Conservation (phyloP, 306 rosid species). For the Pachyrhizus erosus region DNA sequence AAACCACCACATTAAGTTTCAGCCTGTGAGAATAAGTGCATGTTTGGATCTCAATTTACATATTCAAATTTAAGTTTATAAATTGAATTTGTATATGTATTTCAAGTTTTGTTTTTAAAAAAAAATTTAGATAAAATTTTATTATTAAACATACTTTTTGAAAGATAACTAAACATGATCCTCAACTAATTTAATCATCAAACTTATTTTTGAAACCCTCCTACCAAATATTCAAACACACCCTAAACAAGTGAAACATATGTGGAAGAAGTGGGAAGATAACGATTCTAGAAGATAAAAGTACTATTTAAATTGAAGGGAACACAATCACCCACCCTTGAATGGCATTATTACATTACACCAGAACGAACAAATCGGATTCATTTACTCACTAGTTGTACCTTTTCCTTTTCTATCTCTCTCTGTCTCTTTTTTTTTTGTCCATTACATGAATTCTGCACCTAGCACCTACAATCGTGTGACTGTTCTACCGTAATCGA, state of each 20-base stretch:
- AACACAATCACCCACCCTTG: slow-evolving; percentile 7
- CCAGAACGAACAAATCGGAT: not conserved
- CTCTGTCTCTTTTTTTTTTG: not conserved
- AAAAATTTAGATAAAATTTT: no score
- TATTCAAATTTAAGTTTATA: no score
- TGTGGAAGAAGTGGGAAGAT: slow-evolving; percentile 38
- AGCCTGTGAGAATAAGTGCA: not conserved
- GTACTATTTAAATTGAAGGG: slow-evolving; percentile 30
- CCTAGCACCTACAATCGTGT: slow-evolving; percentile 17
- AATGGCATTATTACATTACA: slow-evolving; percentile 12
- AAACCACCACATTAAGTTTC: slow-evolving; percentile 31
- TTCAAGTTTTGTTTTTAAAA: no score
- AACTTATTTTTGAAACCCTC: no score
- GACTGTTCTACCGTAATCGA: slow-evolving; percentile 17
- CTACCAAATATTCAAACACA: no score
- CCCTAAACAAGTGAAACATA: slow-evolving; percentile 13
- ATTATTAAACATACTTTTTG: no score
- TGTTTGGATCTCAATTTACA: no score
- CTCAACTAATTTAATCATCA: no score
- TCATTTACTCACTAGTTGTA: slow-evolving; percentile 15
- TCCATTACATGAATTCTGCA: slow-evolving; percentile 11
- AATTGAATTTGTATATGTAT: no score
- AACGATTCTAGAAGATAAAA: slow-evolving; percentile 42
- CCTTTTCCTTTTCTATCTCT: not conserved
- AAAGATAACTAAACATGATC: no score